Evolutionary conservation across 805 yeast species (phyloP).

Genomic region (Ogataea corticis): DNA sequence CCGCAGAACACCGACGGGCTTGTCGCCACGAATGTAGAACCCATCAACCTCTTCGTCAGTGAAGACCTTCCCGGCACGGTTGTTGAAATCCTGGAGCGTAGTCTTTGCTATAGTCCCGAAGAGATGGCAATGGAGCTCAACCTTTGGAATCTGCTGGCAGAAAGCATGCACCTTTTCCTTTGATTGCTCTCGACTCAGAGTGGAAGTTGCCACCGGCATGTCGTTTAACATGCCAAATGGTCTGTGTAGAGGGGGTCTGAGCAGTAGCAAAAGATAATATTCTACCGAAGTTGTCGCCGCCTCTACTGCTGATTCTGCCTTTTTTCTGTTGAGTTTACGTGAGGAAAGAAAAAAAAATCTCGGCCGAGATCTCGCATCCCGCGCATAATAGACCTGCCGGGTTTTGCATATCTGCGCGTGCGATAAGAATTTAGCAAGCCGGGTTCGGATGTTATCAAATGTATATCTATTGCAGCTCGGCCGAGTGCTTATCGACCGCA

Average conservation of each 20-base stretch:
- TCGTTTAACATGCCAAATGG: too few species aligned
- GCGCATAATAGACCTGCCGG: too few species aligned
- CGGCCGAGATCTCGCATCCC: constrained; percentile 5
- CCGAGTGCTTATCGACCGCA: constrained; percentile 32
- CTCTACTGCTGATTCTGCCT: neutral
- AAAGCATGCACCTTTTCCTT: constrained; percentile 10
- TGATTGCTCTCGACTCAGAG: neutral
- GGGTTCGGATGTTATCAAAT: neutral
- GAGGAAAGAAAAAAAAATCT: constrained; percentile 1
- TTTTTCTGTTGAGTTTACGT: too few species aligned
- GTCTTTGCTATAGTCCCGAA: constrained; percentile 32
- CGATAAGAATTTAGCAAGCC: neutral
- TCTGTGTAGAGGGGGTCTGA: too few species aligned
- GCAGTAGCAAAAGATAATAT: too few species aligned
- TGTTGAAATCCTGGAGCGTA: constrained; percentile 27
- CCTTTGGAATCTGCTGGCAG: constrained; percentile 33
- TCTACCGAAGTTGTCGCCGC: too few species aligned
- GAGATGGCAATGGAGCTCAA: constrained; percentile 35
- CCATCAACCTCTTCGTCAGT: constrained; percentile 27
- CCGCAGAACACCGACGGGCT: constrained; percentile 34
- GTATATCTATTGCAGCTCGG: neutral
- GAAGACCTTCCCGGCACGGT: constrained; percentile 25
- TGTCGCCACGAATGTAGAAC: constrained; percentile 33
- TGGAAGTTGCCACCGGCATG: neutral
- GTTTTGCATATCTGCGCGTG: too few species aligned